Conservation (phyloP, 208 protist genomes). For the Trypanosoma conorhini region DNA sequence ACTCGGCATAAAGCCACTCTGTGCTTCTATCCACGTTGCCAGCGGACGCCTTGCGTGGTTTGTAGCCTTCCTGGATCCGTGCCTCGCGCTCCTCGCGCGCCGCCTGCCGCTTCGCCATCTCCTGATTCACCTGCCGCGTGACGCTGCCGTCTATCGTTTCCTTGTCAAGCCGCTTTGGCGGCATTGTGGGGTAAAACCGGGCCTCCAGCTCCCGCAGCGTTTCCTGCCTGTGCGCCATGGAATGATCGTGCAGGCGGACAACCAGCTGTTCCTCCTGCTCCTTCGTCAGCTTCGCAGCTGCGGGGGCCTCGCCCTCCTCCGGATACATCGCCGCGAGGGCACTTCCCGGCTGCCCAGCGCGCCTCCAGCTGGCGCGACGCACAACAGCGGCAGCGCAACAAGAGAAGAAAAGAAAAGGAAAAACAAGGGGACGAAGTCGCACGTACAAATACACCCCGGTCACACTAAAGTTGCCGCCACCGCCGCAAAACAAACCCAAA, state of each 20-base stretch:
- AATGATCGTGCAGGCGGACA: slow-evolving; percentile 67
- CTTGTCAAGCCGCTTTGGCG: slow-evolving; percentile 41
- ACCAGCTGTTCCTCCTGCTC: slow-evolving; percentile 64
- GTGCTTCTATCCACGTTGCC: slow-evolving; percentile 54
- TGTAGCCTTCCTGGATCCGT: slow-evolving; percentile 13
- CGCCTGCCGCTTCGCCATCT: slow-evolving; percentile 51
- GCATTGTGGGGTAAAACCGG: slow-evolving; percentile 71
- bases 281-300: slow-evolving; percentile 23
- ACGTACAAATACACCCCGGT: not conserved
- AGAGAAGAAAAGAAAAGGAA: not conserved
- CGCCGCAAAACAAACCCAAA: not conserved
- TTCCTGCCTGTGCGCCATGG: slow-evolving; percentile 48
- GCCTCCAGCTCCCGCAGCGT: slow-evolving; percentile 57
- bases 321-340: not conserved
- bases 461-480: not conserved
- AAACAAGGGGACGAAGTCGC: not conserved
- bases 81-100: slow-evolving; percentile 41
- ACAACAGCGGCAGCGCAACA: not conserved
- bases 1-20: slow-evolving; percentile 69
- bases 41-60: slow-evolving; percentile 22
- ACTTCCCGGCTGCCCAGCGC: not conserved
- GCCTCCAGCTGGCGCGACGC: not conserved
- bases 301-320: not conserved
- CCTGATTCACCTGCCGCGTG: slow-evolving; percentile 71
- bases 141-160: slow-evolving; percentile 71